A percentile compares a stretch with the other conserved stretches of the same genome.
Evolutionary conservation across 306 rosid species (phyloP).

Genomic region (Lathyrus sativus): DNA sequence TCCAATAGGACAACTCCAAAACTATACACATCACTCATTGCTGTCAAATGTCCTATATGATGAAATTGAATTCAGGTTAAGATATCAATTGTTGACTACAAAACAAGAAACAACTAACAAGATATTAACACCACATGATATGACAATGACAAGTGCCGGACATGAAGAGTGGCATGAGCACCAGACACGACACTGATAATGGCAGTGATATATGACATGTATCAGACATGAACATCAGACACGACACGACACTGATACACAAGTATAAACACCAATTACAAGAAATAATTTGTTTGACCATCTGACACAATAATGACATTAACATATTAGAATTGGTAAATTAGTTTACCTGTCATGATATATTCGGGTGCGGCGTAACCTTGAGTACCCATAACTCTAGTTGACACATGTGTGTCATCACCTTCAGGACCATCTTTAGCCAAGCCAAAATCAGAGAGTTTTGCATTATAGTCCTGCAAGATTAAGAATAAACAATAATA

Average conservation of each 20-base stretch:
- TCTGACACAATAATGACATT: not conserved
- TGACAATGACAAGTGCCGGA: not conserved
- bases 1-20: slow-evolving; percentile 88
- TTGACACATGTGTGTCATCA: slow-evolving; percentile 94
- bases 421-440: slow-evolving; percentile 99
- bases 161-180: not conserved
- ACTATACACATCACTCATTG: slow-evolving; percentile 93
- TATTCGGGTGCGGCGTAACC: slow-evolving; percentile 98
- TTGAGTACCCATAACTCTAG: slow-evolving; percentile 93
- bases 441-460: slow-evolving; percentile 93
- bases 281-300: not conserved
- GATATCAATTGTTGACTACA: not conserved
- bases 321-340: not conserved
- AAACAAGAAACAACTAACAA: not conserved
- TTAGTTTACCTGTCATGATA: slow-evolving; percentile 77
- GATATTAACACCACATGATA: no score
- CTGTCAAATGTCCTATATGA: slow-evolving; percentile 76
- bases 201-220: no score
- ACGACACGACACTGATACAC: no score
- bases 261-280: no score
- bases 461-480: slow-evolving; percentile 71
- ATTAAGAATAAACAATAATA: not conserved
- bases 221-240: not conserved
- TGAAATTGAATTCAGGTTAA: not conserved
- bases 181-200: not conserved